These are phyloP conservation scores for Erysiphe pulchra DNA, from an alignment of 2,329 filamentous ascomycete species.

Conservation along the genomic window DNA sequence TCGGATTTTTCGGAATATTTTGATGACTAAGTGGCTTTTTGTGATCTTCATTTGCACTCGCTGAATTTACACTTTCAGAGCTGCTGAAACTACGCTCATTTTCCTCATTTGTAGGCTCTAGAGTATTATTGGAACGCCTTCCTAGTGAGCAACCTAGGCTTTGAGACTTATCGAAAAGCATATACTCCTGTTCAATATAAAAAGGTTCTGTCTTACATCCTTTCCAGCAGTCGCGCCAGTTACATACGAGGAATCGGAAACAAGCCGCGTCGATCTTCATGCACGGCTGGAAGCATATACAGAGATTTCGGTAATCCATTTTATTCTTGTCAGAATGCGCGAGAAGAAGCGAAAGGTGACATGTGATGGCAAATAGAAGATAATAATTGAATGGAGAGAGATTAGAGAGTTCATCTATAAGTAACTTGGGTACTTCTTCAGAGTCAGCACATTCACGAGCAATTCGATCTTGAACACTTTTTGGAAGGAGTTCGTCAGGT, in stretches of 20 bases:
- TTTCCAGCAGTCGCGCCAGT: conserved; percentile 95
- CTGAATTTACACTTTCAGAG: conserved; percentile 34
- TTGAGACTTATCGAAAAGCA: conserved; percentile 26
- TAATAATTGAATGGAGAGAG: conserved; percentile 97
- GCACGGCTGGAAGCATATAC: conserved; percentile 91
- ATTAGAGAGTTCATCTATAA: conserved; percentile 78
- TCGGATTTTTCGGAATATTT: background rate
- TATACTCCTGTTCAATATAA: conserved; percentile 45
- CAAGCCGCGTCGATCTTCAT: conserved; percentile 91
- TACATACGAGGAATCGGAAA: conserved; percentile 82
- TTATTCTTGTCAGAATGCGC: conserved; percentile 90
- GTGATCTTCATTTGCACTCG: conserved; percentile 2
- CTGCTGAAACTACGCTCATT: conserved; percentile 33
- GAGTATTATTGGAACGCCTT: conserved; percentile 10
- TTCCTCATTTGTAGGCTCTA: conserved; percentile 8
- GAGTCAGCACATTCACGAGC: conserved; percentile 55
- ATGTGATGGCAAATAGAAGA: conserved; percentile 87
- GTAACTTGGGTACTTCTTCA: conserved; percentile 55
- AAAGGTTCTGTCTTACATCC: conserved; percentile 77
- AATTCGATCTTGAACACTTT: conserved; percentile 55
- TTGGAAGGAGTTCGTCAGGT: conserved; percentile 85
- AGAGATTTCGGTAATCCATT: conserved; percentile 90
- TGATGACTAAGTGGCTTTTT: too few relatives aligned
- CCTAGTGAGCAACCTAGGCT: conserved; percentile 12
- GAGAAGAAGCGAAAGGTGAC: conserved; percentile 74